Evolutionary conservation across 768 basidiomycete genomes (phyloP), one percentile per base, ranked within the genome.

Genomic region (Lepiota brunneoincarnata): DNA sequence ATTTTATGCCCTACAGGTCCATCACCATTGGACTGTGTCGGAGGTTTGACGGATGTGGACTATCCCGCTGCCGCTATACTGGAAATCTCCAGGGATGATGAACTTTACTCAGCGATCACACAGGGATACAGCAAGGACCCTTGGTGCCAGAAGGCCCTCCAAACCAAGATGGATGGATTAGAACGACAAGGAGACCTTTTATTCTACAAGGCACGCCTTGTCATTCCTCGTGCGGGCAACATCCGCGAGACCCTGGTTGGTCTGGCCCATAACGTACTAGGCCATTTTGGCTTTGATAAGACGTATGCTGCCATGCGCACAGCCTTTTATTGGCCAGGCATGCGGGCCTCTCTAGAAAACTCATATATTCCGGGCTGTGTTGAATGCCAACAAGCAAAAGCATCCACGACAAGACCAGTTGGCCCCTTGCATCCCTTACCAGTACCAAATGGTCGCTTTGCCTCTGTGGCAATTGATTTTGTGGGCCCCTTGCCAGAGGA

Each of bases 341-440:
- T 76, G 73, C 60, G 68, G 47, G 38, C 45, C 6, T 59, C 70
- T 21, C 59, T 75, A 0, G 70, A 70, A 36, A 11, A 44, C 0
- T 54, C 62, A 1, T 77, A 78, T 53, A 64, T 78, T 0, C 68
- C 69, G 0, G 57, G 59, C 0, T 72, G 71, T 47, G 18, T 46
- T 0, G 63, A 67, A 0, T 81, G 78, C 39, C 72, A 75, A 45
- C 49, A 67, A 0, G 71, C 76, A 60, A 79, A 80, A 51, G 54
- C 59, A 0, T 43, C 55, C 0, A 73, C 70, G 0, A 48, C 59
- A 0, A 59, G 60, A 14, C 63, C 64, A 0, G 21, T 62, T 2
- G 74, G 76, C n/a, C 67, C 76, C 0, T 58, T 71, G 3, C 63
- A 67, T 41, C 63, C 64, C 3, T 46, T 67, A 6, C 57, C 57